Conservation (phyloP, 2,329 filamentous ascomycete genomes). For the Didymella arachidicola region DNA sequence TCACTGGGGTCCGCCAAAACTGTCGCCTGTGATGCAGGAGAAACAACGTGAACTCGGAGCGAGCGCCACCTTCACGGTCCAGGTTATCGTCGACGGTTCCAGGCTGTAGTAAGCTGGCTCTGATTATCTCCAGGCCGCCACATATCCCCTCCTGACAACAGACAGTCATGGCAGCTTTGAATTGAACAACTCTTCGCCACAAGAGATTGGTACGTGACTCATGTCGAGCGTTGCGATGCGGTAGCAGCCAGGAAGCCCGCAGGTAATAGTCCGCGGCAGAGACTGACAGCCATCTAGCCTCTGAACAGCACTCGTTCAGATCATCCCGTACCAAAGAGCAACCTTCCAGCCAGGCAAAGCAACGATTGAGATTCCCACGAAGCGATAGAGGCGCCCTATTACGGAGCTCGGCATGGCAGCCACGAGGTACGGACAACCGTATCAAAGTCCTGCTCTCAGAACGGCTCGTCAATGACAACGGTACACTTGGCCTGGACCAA, state of each 20-base stretch:
- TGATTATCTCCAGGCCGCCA: neutral
- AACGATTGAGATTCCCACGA: conserved; percentile 71
- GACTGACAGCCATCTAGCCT: conserved; percentile 21
- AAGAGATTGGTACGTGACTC: conserved; percentile 39
- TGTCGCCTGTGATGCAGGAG: conserved; percentile 38
- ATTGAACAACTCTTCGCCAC: conserved; percentile 37
- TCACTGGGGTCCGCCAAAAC: conserved; percentile 41
- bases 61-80: conserved; percentile 39
- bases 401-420: conserved; percentile 72
- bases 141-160: conserved; percentile 35
- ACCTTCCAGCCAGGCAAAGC: conserved; percentile 61
- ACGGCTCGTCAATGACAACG: conserved; percentile 65
- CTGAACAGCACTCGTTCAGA: conserved; percentile 35
- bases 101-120: conserved; percentile 39
- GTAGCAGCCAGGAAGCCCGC: no score
- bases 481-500: conserved; percentile 62
- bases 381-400: conserved; percentile 75
- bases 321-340: conserved; percentile 42
- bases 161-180: conserved; percentile 43
- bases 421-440: conserved; percentile 73
- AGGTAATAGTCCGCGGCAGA: neutral
- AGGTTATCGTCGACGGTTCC: conserved; percentile 41
- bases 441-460: conserved; percentile 76
- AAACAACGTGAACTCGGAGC: conserved; percentile 33
- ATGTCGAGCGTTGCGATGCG: no score